Evolutionary conservation across 2,329 filamentous ascomycete species (phyloP), one percentile per base, ranked within the genome.

Genomic region (Colletotrichum sp.): DNA sequence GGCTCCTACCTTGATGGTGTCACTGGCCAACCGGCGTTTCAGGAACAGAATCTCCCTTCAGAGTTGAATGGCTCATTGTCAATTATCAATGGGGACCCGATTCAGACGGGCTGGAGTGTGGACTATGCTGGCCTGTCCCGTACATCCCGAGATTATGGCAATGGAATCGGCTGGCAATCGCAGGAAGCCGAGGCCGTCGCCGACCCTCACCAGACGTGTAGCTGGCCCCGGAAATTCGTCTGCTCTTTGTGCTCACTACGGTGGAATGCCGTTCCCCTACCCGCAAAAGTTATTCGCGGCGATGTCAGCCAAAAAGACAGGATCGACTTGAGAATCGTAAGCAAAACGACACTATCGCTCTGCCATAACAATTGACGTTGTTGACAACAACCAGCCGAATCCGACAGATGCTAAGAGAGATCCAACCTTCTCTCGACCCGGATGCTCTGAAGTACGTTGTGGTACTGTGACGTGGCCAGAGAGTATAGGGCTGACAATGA

Each of bases 121-220:
- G 73, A 75, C 63, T 75, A 74, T 27, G 67, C 62, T 21, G 73
- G 73, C 24, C 27, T 67, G n/a, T 70, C 70, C 9, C 36, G 62
- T 8, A 62, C 47, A 18, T 47, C 36, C 11, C 57, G 51, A n/a
- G 62, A 61, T 24, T 68, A 75, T n/a, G 73, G 73, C 15, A 27
- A 67, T 36, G 73, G 73, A 3, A 51, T 75, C 8, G 73, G 73
- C 11, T 75, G 73, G 73, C 63, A 66, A 24, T 70, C 24, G 5
- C 73, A 75, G 55, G 73, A 74, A 70, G 33, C 62, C n/a, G 73
- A 75, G 73, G 73, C 70, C n/a, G 54, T 58, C 15, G 24, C 63
- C n/a, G 71, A 66, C 27, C 24, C 66, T 13, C 71, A 70, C 27
- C 58, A 51, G 8, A 73, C 51, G 38, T 64, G 55, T 43, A 59